Evolutionary conservation across 768 basidiomycete species (phyloP), one percentile per base, ranked within the genome.

Genomic region (Chalciporus chontae): DNA sequence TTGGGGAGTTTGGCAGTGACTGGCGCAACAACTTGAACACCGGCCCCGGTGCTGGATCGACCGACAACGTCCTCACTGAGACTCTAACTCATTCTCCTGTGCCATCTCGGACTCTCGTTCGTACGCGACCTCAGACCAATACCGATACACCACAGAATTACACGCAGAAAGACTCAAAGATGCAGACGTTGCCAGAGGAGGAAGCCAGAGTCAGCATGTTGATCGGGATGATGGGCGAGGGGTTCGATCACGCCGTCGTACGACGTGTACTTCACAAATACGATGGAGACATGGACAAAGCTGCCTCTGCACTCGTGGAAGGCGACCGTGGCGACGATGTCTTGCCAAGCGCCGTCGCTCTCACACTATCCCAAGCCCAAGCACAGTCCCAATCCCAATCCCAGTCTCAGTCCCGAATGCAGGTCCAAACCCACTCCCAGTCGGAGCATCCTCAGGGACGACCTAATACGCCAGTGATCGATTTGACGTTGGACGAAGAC

Each of bases 401-500:
- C 29, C 10, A 31, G 4, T 5, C 29, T 11, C 29, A 31, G 10
- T 31, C 29, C 7, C 45, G 38, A 8, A n/a, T 18, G 21, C 51
- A 50, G 8, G 11, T 24, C 21, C 40, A 41, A 24, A 19, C 36
- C 11, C 23, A 37, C 11, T 42, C 56, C 24, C 52, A 58, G 32
- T 9, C 45, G 5, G 34, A 36, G 4, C 51, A 41, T 23, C 48
- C 56, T 13, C 63, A 58, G 27, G 58, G 51, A 23, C 55, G 68
- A 5, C 59, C 63, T 2, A 67, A 59, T 27, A 62, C 66, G 21
- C 66, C 67, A 3, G 56, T 73, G 6, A 83, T 87, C 40, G 84
- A 87, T 65, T 71, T 87, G 39, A 87, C 84, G 4, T 68, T 56
- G 7, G 84, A 84, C 21, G 78, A 80, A n/a, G 76, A 77, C 37